Conservation (phyloP, 2,329 filamentous ascomycete genomes). For the Emergomyces orientalis region DNA sequence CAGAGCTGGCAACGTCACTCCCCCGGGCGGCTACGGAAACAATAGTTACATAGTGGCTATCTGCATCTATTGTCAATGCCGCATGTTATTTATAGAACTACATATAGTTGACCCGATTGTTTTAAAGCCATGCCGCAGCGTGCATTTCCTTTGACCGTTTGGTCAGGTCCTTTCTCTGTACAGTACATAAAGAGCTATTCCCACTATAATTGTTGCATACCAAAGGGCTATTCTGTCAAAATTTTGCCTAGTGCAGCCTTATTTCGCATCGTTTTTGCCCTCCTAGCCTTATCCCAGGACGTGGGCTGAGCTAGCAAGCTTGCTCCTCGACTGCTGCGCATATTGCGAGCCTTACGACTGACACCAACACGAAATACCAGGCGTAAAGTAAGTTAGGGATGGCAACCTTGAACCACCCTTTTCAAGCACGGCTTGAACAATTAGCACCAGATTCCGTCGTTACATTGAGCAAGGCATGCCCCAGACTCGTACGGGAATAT, state of each 20-base stretch:
- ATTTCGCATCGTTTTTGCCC: neutral
- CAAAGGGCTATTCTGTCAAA: neutral
- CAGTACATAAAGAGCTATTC: neutral
- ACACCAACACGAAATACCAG: neutral
- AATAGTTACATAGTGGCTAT: neutral
- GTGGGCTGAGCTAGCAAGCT: neutral
- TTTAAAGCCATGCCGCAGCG: neutral
- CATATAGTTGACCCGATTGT: neutral
- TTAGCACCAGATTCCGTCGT: conserved; percentile 12
- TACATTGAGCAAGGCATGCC: conserved; percentile 9
- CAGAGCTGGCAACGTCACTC: neutral
- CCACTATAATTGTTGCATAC: neutral
- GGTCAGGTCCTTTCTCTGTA: neutral
- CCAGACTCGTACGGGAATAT: conserved; percentile 7
- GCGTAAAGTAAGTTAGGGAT: neutral
- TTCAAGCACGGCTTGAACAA: conserved; percentile 13
- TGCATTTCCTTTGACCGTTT: neutral
- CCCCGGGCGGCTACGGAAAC: conserved; percentile 3
- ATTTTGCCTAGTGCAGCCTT: conserved; percentile 1
- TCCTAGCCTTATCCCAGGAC: neutral
- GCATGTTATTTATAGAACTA: conserved; percentile 3
- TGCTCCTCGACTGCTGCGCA: neutral
- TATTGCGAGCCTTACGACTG: neutral
- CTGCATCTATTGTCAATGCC: neutral
- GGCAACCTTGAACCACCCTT: neutral